A percentile compares a stretch with the other conserved stretches of the same genome.
phyloP scores from a whole-genome alignment of 192 early-diverging fungal genomes.

The Umbelopsis sp. region DNA sequence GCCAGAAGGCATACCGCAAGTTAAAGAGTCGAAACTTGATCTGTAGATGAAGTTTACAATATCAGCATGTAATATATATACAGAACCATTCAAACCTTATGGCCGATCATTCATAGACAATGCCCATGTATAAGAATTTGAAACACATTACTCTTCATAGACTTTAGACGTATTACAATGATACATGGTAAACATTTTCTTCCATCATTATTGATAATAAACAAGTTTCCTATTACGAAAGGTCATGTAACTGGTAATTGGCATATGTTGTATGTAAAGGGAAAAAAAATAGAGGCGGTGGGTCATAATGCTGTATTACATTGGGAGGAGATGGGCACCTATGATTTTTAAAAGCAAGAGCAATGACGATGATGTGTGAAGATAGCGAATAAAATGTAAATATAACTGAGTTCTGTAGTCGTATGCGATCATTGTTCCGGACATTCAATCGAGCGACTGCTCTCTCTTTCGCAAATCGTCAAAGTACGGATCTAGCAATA shows the following conservation, averaged over 20 bases:
- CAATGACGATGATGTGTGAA: neutral
- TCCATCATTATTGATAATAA: neutral
- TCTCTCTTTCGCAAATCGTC: constrained; percentile 40
- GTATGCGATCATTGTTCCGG: constrained; percentile 15
- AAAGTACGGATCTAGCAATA: constrained; percentile 39
- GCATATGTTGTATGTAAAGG: neutral
- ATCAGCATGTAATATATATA: constrained; percentile 8
- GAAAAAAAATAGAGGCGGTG: neutral
- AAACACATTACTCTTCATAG: neutral
- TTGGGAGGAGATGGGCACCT: constrained; percentile 4
- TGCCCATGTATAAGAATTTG: neutral
- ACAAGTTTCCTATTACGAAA: neutral
- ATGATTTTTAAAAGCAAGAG: neutral
- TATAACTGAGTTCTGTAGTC: constrained; percentile 5
- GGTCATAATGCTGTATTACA: constrained; percentile 1
- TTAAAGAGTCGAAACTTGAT: constrained; percentile 10
- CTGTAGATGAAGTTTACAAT: neutral
- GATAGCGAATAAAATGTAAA: neutral
- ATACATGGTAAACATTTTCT: neutral
- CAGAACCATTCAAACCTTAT: neutral
- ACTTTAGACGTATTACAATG: neutral
- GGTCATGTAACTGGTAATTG: neutral
- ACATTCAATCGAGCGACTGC: constrained; percentile 17
- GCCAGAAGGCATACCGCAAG: neutral
- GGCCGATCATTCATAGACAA: neutral